These are phyloP conservation scores for Pseudonitzschia multistriata DNA, from an alignment of 108 stramenopile genomes.

Conservation along the genomic window DNA sequence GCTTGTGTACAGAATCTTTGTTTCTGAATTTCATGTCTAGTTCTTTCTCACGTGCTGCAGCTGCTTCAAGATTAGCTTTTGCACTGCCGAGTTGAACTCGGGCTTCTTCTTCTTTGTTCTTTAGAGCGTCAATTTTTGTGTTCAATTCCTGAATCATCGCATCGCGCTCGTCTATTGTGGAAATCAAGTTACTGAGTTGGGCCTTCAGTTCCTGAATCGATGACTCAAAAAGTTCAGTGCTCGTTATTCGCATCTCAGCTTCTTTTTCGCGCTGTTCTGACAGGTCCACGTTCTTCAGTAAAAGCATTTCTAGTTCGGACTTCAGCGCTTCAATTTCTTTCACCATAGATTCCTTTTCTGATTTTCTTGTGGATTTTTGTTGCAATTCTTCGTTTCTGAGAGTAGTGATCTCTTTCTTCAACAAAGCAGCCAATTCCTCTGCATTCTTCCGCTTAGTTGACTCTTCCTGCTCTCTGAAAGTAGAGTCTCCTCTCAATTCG, in stretches of 20 bases:
- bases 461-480: conserved; percentile 34
- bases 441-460: conserved; percentile 31
- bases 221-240: conserved; percentile 8
- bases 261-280: neutral
- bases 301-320: neutral
- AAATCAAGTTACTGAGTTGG: conserved; percentile 4
- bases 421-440: conserved; percentile 12
- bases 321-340: neutral
- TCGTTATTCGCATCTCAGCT: neutral
- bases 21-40: conserved; percentile 7
- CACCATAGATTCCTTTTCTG: neutral
- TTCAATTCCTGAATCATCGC: conserved; percentile 12
- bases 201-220: neutral
- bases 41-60: conserved; percentile 18
- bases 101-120: conserved; percentile 11
- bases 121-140: conserved; percentile 6
- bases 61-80: conserved; percentile 10
- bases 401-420: conserved; percentile 13
- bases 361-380: conserved; percentile 19
- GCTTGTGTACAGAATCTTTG: conserved; percentile 1
- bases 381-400: neutral
- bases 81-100: conserved; percentile 4
- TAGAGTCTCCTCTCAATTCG: conserved; percentile 15
- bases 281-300: neutral
- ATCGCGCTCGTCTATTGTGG: conserved; percentile 13